These are phyloP conservation scores for Vitis vinifera DNA, from an alignment of 164 flowering plant species.

Conservation along the genomic window DNA sequence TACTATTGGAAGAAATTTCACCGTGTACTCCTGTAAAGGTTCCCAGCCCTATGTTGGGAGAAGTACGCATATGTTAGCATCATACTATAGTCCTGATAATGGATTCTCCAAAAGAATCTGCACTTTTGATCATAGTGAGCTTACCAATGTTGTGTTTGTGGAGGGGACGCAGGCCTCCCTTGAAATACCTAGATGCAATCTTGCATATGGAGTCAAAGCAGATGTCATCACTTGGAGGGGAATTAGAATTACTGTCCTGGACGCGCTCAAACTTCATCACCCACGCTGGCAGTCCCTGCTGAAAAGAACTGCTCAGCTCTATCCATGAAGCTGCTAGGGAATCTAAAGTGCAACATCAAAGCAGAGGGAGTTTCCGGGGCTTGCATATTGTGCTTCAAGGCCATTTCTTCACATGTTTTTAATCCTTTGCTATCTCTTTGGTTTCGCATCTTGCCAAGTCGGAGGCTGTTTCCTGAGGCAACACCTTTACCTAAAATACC, in stretches of 20 bases:
- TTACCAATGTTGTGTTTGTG: too few species aligned
- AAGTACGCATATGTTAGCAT: too few species aligned
- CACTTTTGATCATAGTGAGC: too few species aligned
- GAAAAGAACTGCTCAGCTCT: constrained; percentile 77
- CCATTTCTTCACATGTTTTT: constrained; percentile 50
- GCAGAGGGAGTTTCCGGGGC: constrained; percentile 36
- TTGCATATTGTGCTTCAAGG: constrained; percentile 33
- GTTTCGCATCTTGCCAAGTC: constrained; percentile 47
- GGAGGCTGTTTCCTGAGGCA: constrained; percentile 28
- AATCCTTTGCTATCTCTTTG: constrained; percentile 51
- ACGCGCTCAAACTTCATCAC: constrained; percentile 10
- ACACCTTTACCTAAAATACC: constrained; percentile 37
- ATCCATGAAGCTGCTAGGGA: constrained; percentile 66
- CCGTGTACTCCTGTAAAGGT: too few species aligned
- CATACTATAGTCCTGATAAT: too few species aligned
- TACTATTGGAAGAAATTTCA: background rate
- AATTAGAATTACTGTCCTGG: background rate
- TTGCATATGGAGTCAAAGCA: too few species aligned
- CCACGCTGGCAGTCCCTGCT: constrained; percentile 19
- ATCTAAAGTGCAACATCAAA: constrained; percentile 65
- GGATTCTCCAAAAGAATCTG: too few species aligned
- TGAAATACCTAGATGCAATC: too few species aligned
- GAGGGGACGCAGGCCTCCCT: too few species aligned
- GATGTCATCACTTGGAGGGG: too few species aligned
- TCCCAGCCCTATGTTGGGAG: too few species aligned